Conservation (phyloP, 106 monocot genomes). For the Dendrobium nobile region DNA sequence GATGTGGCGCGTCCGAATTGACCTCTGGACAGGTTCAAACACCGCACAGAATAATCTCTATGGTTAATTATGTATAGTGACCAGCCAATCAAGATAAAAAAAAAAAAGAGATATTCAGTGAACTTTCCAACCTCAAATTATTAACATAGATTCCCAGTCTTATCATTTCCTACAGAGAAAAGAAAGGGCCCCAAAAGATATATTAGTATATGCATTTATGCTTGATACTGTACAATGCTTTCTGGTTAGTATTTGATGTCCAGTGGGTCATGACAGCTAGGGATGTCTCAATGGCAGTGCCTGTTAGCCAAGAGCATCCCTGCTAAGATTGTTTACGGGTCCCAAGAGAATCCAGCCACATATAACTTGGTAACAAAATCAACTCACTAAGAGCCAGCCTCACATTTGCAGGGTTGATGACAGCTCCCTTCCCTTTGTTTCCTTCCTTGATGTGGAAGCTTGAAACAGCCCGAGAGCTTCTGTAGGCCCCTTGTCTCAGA, state of each 20-base stretch:
- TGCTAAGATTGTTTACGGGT: background rate
- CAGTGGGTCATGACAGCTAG: conserved; percentile 3
- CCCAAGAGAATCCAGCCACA: background rate
- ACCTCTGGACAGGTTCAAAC: no score
- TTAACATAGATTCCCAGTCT: background rate
- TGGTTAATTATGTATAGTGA: background rate
- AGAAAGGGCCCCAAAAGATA: background rate
- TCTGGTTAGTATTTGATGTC: background rate
- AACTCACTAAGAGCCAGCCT: background rate
- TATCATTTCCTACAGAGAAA: background rate
- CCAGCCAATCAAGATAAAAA: no score
- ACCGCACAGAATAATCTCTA: no score
- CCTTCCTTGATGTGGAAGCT: background rate
- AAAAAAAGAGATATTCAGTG: no score
- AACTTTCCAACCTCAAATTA: no score
- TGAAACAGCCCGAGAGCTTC: background rate
- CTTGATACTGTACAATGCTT: background rate
- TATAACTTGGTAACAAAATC: background rate
- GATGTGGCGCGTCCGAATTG: no score
- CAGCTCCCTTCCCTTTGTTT: background rate
- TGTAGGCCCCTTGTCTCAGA: background rate
- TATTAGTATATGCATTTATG: background rate
- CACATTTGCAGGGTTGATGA: background rate
- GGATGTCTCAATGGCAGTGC: background rate
- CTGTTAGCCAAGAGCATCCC: background rate